A percentile compares a stretch with the other conserved stretches of the same genome.
Conservation (phyloP, 768 basidiomycete species). For the Podaxis sp. region DNA sequence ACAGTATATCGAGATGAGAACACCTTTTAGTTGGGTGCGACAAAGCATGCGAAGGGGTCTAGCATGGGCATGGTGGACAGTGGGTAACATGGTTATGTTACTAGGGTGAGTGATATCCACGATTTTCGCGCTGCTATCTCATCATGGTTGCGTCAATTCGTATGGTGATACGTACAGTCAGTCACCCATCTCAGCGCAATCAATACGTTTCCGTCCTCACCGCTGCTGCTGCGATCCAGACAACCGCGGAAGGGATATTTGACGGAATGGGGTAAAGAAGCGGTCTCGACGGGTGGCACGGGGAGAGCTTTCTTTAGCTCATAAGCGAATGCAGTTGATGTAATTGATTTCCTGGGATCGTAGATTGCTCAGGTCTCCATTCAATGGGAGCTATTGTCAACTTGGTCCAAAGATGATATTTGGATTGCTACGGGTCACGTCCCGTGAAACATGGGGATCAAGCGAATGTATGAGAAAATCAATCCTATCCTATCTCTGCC, state of each 20-base stretch:
- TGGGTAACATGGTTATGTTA: neutral
- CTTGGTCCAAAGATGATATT: neutral
- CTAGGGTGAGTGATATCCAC: conserved; percentile 10
- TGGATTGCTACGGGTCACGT: neutral
- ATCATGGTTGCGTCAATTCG: neutral
- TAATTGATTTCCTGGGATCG: neutral
- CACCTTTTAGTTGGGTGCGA: neutral
- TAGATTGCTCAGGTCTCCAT: neutral
- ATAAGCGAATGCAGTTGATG: neutral
- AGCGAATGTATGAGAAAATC: neutral
- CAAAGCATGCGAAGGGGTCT: neutral
- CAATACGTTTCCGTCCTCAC: neutral
- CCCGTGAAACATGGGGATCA: neutral
- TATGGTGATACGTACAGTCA: neutral
- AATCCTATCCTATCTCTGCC: neutral
- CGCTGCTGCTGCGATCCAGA: neutral
- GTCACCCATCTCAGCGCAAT: neutral
- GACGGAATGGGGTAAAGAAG: neutral
- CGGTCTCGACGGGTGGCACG: neutral
- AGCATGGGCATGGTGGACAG: neutral
- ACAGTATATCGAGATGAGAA: neutral
- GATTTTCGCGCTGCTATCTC: neutral
- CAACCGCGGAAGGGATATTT: neutral
- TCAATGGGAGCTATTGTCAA: neutral
- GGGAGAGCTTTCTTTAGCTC: neutral